phyloP scores from a whole-genome alignment of 78 protist genomes.

The Dictyostelium purpureum region DNA sequence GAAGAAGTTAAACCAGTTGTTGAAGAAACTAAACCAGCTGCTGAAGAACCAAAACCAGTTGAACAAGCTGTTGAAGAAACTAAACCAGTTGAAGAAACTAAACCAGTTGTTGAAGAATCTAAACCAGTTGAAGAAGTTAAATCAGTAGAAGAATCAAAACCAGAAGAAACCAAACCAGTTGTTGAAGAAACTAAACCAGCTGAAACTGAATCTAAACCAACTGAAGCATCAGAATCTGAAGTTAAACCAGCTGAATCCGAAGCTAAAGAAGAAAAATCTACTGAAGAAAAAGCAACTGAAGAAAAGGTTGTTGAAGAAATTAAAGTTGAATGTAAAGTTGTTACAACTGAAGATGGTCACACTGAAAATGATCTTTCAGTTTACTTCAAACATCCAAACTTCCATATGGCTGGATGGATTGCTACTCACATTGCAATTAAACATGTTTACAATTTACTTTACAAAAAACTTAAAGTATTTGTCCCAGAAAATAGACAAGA shows the following conservation, averaged over 20 bases:
- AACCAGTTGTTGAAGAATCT: neutral
- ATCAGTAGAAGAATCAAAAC: neutral
- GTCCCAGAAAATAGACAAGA: slow-evolving; percentile 9
- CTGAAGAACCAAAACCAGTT: neutral
- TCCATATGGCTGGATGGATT: slow-evolving; percentile 58
- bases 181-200: neutral
- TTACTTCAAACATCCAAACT: slow-evolving; percentile 2
- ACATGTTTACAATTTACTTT: neutral
- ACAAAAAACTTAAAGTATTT: neutral
- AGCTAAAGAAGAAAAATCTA: neutral
- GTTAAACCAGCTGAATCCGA: neutral
- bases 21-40: neutral
- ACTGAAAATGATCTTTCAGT: slow-evolving; percentile 9
- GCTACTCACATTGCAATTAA: neutral
- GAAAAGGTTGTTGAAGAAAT: neutral
- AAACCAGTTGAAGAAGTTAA: neutral
- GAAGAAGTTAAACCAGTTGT: neutral
- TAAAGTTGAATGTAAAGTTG: neutral
- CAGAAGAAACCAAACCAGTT: neutral
- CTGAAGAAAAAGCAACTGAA: neutral
- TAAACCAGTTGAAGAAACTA: neutral
- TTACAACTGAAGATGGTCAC: neutral
- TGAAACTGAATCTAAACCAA: neutral
- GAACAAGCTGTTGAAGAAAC: neutral
- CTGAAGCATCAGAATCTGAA: neutral